These are phyloP conservation scores for Ettlia oleoabundans DNA, from an alignment of 139 green algal genomes.

Conservation along the genomic window DNA sequence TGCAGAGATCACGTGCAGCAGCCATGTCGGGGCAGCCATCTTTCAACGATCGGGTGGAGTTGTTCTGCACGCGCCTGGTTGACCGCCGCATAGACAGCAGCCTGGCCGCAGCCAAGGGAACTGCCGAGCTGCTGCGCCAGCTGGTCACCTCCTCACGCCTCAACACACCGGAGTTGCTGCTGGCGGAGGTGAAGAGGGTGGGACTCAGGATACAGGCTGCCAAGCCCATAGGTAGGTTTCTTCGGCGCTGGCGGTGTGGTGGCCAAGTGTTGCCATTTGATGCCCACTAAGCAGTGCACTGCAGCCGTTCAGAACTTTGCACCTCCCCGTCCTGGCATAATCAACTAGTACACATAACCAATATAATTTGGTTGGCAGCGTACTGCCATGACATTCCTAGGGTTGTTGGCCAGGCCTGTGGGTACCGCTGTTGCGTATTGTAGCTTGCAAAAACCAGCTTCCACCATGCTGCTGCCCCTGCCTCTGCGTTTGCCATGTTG, in stretches of 20 bases:
- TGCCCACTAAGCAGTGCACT: too few species aligned
- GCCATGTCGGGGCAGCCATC: background rate
- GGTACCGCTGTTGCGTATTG: too few species aligned
- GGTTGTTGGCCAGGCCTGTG: too few species aligned
- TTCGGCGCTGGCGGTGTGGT: too few species aligned
- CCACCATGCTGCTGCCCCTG: background rate
- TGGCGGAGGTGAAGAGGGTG: slow-evolving; percentile 75
- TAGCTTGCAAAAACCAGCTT: too few species aligned
- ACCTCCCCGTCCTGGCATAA: too few species aligned
- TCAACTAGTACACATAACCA: too few species aligned
- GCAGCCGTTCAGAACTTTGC: too few species aligned
- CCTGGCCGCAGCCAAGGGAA: slow-evolving; percentile 73
- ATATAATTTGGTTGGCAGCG: too few species aligned
- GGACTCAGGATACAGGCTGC: slow-evolving; percentile 77
- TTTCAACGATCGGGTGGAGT: slow-evolving; percentile 58
- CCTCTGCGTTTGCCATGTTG: background rate
- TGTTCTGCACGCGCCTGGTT: slow-evolving; percentile 69
- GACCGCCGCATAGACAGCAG: slow-evolving; percentile 70
- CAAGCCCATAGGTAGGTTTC: slow-evolving; percentile 75
- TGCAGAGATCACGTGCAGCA: background rate
- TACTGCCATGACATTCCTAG: slow-evolving; percentile 9
- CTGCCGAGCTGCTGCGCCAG: slow-evolving; percentile 78
- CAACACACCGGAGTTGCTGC: slow-evolving; percentile 58
- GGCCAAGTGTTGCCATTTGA: too few species aligned
- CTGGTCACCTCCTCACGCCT: slow-evolving; percentile 73